Evolutionary conservation across 192 early-diverging fungal species (phyloP), one percentile per base, ranked within the genome.

Genomic region (Backusella circina): DNA sequence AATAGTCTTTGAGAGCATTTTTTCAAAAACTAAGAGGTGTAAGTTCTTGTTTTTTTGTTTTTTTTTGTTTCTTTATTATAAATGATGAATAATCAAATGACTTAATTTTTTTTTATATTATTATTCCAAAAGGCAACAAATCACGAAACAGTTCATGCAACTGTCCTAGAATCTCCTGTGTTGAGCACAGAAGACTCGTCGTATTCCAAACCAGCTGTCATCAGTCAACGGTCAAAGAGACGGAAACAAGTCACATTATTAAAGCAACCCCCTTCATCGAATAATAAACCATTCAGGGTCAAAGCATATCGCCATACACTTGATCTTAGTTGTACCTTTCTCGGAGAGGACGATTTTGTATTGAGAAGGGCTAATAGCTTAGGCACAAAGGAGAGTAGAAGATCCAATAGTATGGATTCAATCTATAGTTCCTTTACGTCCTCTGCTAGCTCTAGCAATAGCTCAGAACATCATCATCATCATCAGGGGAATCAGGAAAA

Each of bases 1-100:
- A n/a, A 38, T 44, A 70, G 68, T 70, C 68, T 41, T 30, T 70
- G 28, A 70, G 26, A 44, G 21, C 37, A 41, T 30, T 70, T 21
- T 70, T 70, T 16, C 36, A 70, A 4, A 70, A 70, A 44, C 7
- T 70, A 44, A 70, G 23, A 37, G 68, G 68, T 44, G 68, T 70
- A 70, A 47, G 35, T 47, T 3, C 21, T 54, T 54, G 0, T 51
- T 51, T 21, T 51, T 51, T 3, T 57, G 5, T 2, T 57, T 57
- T 57, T 57, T 57, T 54, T 12, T 57, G 15, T 23, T 57, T 23
- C 9, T 26, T 57, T 57, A 57, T 23, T 9, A 12, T 57, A 57
- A 57, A 23, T 57, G 23, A 57, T 57, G 16, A 61, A 61, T 28
- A 61, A 61, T 61, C 54, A 61, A 61, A 61, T 61, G 54, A 61